Percentiles rank a stretch among this genome's conserved stretches.
phyloP scores from a whole-genome alignment of 2,329 filamentous ascomycete genomes.

The Aspergillus brunneoviolaceus region DNA sequence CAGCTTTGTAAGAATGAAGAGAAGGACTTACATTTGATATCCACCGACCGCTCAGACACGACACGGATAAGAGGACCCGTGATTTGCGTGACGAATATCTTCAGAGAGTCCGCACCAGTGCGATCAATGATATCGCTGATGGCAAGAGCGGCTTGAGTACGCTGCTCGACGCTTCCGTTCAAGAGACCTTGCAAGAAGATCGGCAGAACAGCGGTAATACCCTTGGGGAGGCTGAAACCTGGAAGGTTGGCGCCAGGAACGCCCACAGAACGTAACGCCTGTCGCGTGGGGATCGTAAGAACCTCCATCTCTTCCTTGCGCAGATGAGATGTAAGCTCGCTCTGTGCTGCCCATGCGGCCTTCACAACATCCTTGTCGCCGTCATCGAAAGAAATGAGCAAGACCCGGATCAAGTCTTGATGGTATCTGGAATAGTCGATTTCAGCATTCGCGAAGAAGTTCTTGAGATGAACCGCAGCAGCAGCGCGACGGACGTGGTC shows the following conservation, averaged over 20 bases:
- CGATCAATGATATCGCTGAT: slow-evolving; percentile 96
- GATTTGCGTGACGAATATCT: slow-evolving; percentile 95
- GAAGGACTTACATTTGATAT: slow-evolving; percentile 67
- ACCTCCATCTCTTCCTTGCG: slow-evolving; percentile 98
- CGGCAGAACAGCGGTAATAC: slow-evolving; percentile 91
- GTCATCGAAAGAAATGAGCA: slow-evolving; percentile 92
- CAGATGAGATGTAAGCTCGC: slow-evolving; percentile 80
- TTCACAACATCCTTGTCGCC: slow-evolving; percentile 80
- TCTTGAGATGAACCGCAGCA: slow-evolving; percentile 75
- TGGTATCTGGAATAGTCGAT: slow-evolving; percentile 95
- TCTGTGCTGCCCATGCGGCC: slow-evolving; percentile 82
- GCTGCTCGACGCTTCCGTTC: slow-evolving; percentile 90
- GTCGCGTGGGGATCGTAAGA: slow-evolving; percentile 79
- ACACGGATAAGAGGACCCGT: slow-evolving; percentile 97
- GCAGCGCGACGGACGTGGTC: slow-evolving; percentile 80
- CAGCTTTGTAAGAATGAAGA: not conserved
- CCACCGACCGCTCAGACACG: slow-evolving; percentile 91
- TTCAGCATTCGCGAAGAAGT: slow-evolving; percentile 77
- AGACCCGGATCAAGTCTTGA: slow-evolving; percentile 85
- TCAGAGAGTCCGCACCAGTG: slow-evolving; percentile 80
- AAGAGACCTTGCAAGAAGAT: slow-evolving; percentile 98
- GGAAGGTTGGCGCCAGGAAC: slow-evolving; percentile 80
- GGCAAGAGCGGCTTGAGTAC: slow-evolving; percentile 85
- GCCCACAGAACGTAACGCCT: slow-evolving; percentile 83
- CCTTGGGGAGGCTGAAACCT: slow-evolving; percentile 89